These are phyloP conservation scores for Cephaloascus fragrans DNA, from an alignment of 805 yeast genomes.

Conservation along the genomic window DNA sequence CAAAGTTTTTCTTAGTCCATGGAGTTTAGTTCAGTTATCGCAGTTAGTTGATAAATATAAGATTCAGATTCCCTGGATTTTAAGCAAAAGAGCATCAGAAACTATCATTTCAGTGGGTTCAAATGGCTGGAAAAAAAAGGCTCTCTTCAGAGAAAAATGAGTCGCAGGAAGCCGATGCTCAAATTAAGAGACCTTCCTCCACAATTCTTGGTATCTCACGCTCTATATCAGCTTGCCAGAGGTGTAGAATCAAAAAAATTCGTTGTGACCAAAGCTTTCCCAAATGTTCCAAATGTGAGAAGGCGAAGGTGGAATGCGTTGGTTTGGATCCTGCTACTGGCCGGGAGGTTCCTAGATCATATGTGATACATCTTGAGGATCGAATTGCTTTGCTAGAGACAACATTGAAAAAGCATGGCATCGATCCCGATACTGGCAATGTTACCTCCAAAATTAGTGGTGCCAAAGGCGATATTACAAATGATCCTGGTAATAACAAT, in stretches of 20 bases:
- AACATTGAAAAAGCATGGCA: slow-evolving; percentile 32
- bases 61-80: too few species aligned
- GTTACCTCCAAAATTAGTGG: background rate
- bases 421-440: slow-evolving; percentile 16
- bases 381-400: slow-evolving; percentile 47
- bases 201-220: slow-evolving; percentile 38
- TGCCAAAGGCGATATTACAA: background rate
- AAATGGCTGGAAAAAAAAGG: background rate
- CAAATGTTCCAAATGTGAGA: slow-evolving; percentile 49
- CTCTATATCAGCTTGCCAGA: slow-evolving; percentile 74
- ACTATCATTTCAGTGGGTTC: background rate
- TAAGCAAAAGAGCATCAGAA: too few species aligned
- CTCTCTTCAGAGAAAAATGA: background rate
- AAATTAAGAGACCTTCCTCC: background rate
- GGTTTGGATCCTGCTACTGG: slow-evolving; percentile 87
- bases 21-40: too few species aligned
- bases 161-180: background rate
- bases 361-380: slow-evolving; percentile 64
- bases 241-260: slow-evolving; percentile 64
- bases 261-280: slow-evolving; percentile 65
- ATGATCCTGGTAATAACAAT: background rate
- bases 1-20: too few species aligned
- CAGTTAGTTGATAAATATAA: too few species aligned
- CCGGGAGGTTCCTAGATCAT: slow-evolving; percentile 74
- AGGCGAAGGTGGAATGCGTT: slow-evolving; percentile 65